phyloP scores from a whole-genome alignment of 345 rosid genomes.

The Psidium guajava region DNA sequence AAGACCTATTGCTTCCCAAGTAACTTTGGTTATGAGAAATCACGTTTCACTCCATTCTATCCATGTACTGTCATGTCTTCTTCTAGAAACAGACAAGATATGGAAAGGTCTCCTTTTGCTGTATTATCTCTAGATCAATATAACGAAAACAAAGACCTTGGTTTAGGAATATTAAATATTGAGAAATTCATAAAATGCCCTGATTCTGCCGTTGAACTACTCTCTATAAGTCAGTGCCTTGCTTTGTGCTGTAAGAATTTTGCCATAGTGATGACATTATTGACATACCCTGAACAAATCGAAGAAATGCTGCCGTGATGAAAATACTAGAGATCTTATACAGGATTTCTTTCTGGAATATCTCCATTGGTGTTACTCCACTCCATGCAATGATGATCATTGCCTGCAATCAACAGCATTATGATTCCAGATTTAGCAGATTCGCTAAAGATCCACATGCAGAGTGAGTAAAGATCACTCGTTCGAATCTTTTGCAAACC shows the following conservation, averaged over 20 bases:
- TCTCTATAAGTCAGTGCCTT: not conserved
- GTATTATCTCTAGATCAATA: not conserved
- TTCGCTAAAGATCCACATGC: not conserved
- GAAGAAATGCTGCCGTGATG: conserved; percentile 90
- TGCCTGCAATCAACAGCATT: conserved; percentile 33
- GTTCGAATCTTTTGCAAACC: conserved; percentile 22
- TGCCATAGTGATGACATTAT: not conserved
- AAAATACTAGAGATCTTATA: conserved; percentile 77
- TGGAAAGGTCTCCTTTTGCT: not conserved
- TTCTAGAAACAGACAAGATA: not conserved
- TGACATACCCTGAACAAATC: conserved; percentile 70
- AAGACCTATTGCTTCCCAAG: not conserved
- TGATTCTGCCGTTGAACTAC: not conserved
- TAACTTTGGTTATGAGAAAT: not conserved
- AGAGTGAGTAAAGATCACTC: not conserved
- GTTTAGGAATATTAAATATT: not conserved
- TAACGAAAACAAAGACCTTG: not conserved
- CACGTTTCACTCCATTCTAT: not conserved
- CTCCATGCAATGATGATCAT: conserved; percentile 78
- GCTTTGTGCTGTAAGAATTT: not conserved
- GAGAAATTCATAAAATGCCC: not conserved
- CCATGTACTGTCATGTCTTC: not conserved
- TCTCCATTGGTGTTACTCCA: conserved; percentile 40
- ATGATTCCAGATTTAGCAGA: not conserved
- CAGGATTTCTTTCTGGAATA: conserved; percentile 50